Conservation (phyloP, 768 basidiomycete genomes). For the Candolleomyces efflorescens region DNA sequence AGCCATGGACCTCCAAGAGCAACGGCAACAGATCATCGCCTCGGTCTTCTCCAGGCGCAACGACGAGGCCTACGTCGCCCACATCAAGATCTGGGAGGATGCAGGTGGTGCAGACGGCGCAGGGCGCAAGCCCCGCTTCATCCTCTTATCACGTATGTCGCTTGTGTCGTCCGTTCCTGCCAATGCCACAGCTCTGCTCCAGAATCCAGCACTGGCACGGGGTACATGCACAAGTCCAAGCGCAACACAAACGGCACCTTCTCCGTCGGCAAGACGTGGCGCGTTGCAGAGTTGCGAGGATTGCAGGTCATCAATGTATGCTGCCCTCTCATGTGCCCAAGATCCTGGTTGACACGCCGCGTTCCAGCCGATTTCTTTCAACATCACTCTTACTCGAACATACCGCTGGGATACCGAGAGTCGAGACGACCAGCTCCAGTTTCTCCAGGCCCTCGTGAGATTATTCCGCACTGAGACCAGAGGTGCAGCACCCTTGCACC, state of each 20-base stretch:
- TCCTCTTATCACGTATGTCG: conserved; percentile 83
- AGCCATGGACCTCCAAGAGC: conserved; percentile 35
- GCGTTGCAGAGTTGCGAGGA: conserved; percentile 71
- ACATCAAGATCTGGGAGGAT: conserved; percentile 95
- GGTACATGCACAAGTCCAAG: conserved; percentile 94
- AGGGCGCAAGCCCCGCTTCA: conserved; percentile 82
- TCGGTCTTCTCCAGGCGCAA: conserved; percentile 80
- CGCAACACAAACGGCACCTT: conserved; percentile 91
- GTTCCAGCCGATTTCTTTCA: conserved; percentile 59
- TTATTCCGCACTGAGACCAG: conserved; percentile 50
- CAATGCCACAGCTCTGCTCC: conserved; percentile 8
- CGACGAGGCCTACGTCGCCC: conserved; percentile 81
- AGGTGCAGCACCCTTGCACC: conserved; percentile 42
- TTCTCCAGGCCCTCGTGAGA: conserved; percentile 63
- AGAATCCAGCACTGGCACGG: conserved; percentile 61
- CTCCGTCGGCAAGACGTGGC: conserved; percentile 98
- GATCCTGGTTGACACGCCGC: not conserved
- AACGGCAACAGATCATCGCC: conserved; percentile 67
- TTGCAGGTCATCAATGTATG: conserved; percentile 75
- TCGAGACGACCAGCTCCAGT: conserved; percentile 63
- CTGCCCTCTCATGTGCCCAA: not conserved
- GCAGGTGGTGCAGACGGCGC: conserved; percentile 60
- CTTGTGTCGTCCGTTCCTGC: not conserved
- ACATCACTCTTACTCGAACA: conserved; percentile 81
- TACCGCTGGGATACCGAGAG: conserved; percentile 90